Conservation (phyloP, 495 filamentous ascomycete species). For the Hypoxylon fragiforme region DNA sequence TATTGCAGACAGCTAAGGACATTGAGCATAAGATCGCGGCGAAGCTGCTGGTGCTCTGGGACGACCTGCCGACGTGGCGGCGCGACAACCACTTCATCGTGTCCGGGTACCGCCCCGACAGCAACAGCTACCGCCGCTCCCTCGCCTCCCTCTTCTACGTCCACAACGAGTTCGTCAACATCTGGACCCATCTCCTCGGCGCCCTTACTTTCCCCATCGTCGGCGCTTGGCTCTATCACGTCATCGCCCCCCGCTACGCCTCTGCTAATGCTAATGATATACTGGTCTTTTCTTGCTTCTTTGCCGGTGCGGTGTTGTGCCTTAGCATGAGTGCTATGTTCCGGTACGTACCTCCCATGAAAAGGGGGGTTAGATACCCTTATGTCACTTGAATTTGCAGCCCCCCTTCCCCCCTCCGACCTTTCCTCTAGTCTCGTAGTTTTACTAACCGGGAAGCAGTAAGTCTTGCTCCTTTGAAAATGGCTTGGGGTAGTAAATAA, state of each 20-base stretch:
- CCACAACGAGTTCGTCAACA: slow-evolving; percentile 94
- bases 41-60: slow-evolving; percentile 43
- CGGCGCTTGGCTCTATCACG: slow-evolving; percentile 36
- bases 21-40: slow-evolving; percentile 36
- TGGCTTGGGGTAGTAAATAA: too few species aligned
- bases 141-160: slow-evolving; percentile 42
- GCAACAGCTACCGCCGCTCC: slow-evolving; percentile 43
- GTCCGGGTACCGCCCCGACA: slow-evolving; percentile 45
- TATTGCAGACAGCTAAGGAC: slow-evolving; percentile 27
- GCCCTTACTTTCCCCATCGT: slow-evolving; percentile 52
- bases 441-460: slow-evolving; percentile 23
- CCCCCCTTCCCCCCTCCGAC: too few species aligned
- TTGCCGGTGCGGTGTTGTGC: slow-evolving; percentile 72
- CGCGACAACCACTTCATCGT: slow-evolving; percentile 52
- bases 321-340: slow-evolving; percentile 84
- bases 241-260: slow-evolving; percentile 67
- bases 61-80: slow-evolving; percentile 50
- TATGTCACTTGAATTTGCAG: too few species aligned
- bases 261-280: slow-evolving; percentile 67
- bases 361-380: neutral
- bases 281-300: slow-evolving; percentile 75
- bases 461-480: slow-evolving; percentile 4
- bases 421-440: neutral
- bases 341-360: slow-evolving; percentile 24
- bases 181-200: slow-evolving; percentile 83